Evolutionary conservation across 179 eudicot species (phyloP), one percentile per base, ranked within the genome.

Genomic region (Nepenthes alata): DNA sequence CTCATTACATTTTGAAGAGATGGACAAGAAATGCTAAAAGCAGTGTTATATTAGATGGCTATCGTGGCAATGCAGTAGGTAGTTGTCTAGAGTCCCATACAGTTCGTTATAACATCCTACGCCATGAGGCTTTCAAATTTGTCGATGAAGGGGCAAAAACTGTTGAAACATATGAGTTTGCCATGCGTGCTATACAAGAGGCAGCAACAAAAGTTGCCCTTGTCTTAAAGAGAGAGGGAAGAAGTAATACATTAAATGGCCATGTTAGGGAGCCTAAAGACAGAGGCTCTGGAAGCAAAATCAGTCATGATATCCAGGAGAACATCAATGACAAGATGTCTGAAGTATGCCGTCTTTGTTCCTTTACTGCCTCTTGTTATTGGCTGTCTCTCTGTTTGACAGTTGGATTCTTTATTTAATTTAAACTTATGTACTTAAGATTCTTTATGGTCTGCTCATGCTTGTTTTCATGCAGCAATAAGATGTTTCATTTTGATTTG

Each of bases 1-100:
- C 77, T 11, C 76, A 78, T 70, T 85, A 83, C 74, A 70, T 85
- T 70, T 37, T 83, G 65, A 83, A 77, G 68, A 71, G 91, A 70
- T 85, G 91, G 91, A 83, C 91, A 9, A 78, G 70, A 71, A 79
- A 80, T 61, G 86, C 88, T 13, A 85, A 82, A 75, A 82, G 90
- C 73, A 80, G 66, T 65, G 66, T 82, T 67, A 55, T 76, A 38
- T 75, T 85, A 57, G 91, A 85, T 61, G 83, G 73, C 54, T 78
- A 71, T 37, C 54, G 41, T 35, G 58, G 60, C 53, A 56, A 68
- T 59, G 57, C 68, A 12, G 77, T 55, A 37, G 70, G 70, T 68
- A 65, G 67, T 57, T 85, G 76, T 69, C 67, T 82, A 55, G 91
- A 83, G 67, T 85, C 91, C 8, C 85, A 83, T 50, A 83, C 74